Evolutionary conservation across 495 filamentous ascomycete genomes (phyloP).

Genomic region (Penicillium desertorum): DNA sequence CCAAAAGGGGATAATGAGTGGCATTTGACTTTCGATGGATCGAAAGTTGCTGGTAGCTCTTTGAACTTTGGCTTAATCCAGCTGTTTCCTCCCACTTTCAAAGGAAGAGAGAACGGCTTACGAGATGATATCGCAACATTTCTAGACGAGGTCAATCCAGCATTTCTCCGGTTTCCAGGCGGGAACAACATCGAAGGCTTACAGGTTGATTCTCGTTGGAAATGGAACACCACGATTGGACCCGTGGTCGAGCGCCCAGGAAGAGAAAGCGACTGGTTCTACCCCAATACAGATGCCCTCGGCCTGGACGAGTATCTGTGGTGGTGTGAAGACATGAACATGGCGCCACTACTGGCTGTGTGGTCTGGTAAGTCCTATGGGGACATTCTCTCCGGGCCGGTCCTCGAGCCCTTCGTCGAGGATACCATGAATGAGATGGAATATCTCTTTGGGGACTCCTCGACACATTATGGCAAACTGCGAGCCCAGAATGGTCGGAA

Average conservation of each 20-base stretch:
- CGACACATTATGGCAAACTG: conserved; percentile 40
- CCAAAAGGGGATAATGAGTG: conserved; percentile 66
- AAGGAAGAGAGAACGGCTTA: conserved; percentile 57
- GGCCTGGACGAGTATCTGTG: conserved; percentile 63
- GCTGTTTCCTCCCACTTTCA: conserved; percentile 65
- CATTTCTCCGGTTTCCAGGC: conserved; percentile 63
- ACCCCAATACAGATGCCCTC: conserved; percentile 61
- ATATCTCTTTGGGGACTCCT: conserved; percentile 32
- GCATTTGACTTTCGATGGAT: conserved; percentile 56
- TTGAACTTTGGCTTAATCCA: conserved; percentile 66
- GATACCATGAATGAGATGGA: conserved; percentile 66
- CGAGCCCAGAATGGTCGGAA: conserved; percentile 46
- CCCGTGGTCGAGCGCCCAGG: conserved; percentile 62
- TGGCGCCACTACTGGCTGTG: conserved; percentile 57
- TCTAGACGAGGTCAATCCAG: conserved; percentile 52
- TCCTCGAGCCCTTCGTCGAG: conserved; percentile 43
- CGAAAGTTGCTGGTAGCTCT: conserved; percentile 40
- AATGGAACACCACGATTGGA: conserved; percentile 69
- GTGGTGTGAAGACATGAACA: conserved; percentile 63
- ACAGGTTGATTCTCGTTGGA: conserved; percentile 51
- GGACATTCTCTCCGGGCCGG: conserved; percentile 36
- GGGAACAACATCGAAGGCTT: conserved; percentile 61
- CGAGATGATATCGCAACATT: conserved; percentile 58
- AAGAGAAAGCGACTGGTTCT: conserved; percentile 59
- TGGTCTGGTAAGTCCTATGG: conserved; percentile 63